Conservation (phyloP, 345 rosid species). For the Moricandia moricandioides region DNA sequence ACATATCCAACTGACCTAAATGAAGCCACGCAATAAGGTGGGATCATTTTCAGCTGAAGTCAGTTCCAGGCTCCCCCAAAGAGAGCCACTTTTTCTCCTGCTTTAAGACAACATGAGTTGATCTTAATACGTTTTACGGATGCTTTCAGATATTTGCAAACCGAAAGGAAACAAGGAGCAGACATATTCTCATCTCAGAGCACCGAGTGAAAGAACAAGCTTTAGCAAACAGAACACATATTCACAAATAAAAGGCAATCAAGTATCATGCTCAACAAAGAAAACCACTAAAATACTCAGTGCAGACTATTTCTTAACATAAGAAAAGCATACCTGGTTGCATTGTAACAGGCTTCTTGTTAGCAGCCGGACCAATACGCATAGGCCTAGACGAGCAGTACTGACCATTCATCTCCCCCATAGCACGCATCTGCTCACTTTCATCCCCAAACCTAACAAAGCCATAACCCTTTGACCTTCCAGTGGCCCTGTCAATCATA, state of each 20-base stretch:
- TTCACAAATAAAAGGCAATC: slow-evolving; percentile 25
- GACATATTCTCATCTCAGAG: slow-evolving; percentile 37
- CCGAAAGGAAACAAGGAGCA: slow-evolving; percentile 49
- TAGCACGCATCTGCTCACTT: slow-evolving; percentile 74
- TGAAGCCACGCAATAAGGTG: slow-evolving; percentile 98
- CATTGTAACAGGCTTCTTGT: slow-evolving; percentile 58
- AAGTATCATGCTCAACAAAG: slow-evolving; percentile 20
- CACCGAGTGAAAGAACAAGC: slow-evolving; percentile 42
- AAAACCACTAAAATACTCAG: background rate
- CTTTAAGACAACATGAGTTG: slow-evolving; percentile 96
- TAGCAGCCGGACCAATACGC: slow-evolving; percentile 94
- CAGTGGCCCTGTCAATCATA: slow-evolving; percentile 81
- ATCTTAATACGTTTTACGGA: slow-evolving; percentile 34
- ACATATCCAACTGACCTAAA: slow-evolving; percentile 97
- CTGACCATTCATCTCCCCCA: slow-evolving; percentile 94
- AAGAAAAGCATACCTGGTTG: slow-evolving; percentile 60
- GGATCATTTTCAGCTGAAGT: slow-evolving; percentile 93
- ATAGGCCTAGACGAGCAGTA: slow-evolving; percentile 79
- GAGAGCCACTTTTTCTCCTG: slow-evolving; percentile 99
- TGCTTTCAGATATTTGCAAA: slow-evolving; percentile 56
- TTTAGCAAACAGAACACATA: slow-evolving; percentile 5
- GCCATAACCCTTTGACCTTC: slow-evolving; percentile 95
- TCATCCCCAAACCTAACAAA: slow-evolving; percentile 92
- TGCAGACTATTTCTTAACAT: background rate
- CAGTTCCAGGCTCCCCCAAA: slow-evolving; percentile 91